Percentiles rank a stretch among this genome's conserved stretches.
Evolutionary conservation across 2,329 filamentous ascomycete species (phyloP).

Genomic region (Hypoxylon sp.): DNA sequence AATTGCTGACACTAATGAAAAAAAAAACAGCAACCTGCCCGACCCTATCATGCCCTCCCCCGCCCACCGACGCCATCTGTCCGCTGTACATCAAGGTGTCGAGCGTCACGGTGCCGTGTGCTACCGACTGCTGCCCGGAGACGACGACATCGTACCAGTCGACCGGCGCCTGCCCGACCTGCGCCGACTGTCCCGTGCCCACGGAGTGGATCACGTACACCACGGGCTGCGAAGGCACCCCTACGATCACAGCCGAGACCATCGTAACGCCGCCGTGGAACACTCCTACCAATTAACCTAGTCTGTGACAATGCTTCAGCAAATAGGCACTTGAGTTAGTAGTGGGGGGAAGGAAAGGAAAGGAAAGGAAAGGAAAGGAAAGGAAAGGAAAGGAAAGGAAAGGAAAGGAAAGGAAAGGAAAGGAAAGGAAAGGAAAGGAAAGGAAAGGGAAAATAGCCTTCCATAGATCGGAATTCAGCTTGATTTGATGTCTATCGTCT

Average conservation of each 20-base stretch:
- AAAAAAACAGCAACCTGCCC: conserved; percentile 43
- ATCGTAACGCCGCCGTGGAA: conserved; percentile 41
- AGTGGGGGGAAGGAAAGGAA: no score
- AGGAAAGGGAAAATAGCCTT: conserved; percentile 16
- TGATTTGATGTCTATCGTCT: conserved; percentile 28
- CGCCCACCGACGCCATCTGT: conserved; percentile 45
- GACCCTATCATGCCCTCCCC: conserved; percentile 39
- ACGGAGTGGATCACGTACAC: conserved; percentile 48
- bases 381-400: no score
- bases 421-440: no score
- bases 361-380: no score
- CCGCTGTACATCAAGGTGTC: conserved; percentile 49
- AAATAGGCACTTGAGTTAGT: background rate
- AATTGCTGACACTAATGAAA: background rate
- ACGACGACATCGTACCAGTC: conserved; percentile 49
- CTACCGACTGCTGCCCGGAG: conserved; percentile 54
- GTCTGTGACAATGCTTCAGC: no score
- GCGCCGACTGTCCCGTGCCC: conserved; percentile 45
- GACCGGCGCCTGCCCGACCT: conserved; percentile 43
- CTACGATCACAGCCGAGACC: conserved; percentile 39
- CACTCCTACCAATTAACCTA: conserved; percentile 3
- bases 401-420: no score
- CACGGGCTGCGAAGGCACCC: conserved; percentile 44
- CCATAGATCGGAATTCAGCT: conserved; percentile 37
- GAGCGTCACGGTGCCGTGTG: conserved; percentile 53